These are phyloP conservation scores for Fraxinus nigra DNA, from an alignment of 305 asterid species.

Conservation along the genomic window DNA sequence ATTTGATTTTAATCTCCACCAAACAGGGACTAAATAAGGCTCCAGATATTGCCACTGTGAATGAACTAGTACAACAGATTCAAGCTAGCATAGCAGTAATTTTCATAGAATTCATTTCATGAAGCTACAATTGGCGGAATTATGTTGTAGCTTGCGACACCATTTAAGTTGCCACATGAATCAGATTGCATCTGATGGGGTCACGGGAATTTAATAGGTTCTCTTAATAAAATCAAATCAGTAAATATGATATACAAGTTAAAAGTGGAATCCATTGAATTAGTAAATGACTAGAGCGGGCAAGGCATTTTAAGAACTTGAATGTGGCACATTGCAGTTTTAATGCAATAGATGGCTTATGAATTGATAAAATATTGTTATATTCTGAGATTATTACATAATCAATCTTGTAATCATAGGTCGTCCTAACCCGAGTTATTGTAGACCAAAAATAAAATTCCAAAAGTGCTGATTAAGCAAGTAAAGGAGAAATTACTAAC, in stretches of 20 bases:
- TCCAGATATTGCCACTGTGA: background rate
- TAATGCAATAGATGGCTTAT: background rate
- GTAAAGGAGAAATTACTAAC: constrained; percentile 35
- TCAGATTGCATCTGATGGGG: background rate
- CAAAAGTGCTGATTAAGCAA: background rate
- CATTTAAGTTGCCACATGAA: background rate
- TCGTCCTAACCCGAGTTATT: background rate
- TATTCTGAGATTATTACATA: background rate
- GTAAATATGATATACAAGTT: background rate
- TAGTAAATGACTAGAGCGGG: background rate
- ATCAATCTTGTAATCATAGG: background rate
- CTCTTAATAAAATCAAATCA: background rate
- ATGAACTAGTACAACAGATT: background rate
- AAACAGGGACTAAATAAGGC: background rate
- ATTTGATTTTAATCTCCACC: too few species aligned
- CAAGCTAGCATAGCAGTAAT: background rate
- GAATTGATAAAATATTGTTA: background rate
- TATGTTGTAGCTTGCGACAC: background rate
- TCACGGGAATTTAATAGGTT: background rate
- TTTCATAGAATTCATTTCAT: background rate
- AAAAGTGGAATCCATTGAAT: background rate
- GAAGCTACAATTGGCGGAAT: background rate
- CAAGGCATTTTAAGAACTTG: background rate
- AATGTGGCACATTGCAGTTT: background rate
- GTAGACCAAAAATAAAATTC: background rate